Evolutionary conservation across 202 grass and related monocot species (phyloP).

Genomic region (Panicum virgatum): DNA sequence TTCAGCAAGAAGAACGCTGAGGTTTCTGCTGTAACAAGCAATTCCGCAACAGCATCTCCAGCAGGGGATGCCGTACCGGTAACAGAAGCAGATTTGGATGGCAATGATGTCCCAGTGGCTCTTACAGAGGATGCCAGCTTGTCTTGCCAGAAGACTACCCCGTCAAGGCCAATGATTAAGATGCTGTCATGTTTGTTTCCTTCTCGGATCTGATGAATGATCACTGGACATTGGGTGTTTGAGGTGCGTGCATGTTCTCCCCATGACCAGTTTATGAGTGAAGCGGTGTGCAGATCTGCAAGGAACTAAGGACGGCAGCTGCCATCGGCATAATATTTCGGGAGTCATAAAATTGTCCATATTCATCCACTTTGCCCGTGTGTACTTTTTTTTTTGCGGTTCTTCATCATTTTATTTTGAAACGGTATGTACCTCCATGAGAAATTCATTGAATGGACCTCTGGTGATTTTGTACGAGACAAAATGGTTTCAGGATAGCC

Average conservation of each 20-base stretch:
- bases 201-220: constrained; percentile 41
- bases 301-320: neutral
- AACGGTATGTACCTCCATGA: neutral
- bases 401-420: no score
- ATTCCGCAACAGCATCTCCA: constrained; percentile 15
- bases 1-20: constrained; percentile 55
- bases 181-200: constrained; percentile 63
- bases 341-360: neutral
- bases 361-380: neutral
- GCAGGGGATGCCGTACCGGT: constrained; percentile 34
- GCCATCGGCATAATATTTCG: neutral
- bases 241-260: neutral
- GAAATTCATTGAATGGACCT: neutral
- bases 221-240: neutral
- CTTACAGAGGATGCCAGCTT: constrained; percentile 15
- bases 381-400: no score
- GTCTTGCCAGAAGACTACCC: constrained; percentile 38
- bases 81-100: constrained; percentile 66
- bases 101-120: constrained; percentile 23
- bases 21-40: neutral
- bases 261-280: neutral
- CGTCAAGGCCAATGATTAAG: constrained; percentile 43
- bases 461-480: neutral
- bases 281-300: neutral
- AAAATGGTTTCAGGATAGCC: neutral